Percentiles rank a stretch among this genome's conserved stretches.
These are phyloP conservation scores for Sugiyamaella marilandica DNA, from an alignment of 805 yeast species.

Conservation along the genomic window DNA sequence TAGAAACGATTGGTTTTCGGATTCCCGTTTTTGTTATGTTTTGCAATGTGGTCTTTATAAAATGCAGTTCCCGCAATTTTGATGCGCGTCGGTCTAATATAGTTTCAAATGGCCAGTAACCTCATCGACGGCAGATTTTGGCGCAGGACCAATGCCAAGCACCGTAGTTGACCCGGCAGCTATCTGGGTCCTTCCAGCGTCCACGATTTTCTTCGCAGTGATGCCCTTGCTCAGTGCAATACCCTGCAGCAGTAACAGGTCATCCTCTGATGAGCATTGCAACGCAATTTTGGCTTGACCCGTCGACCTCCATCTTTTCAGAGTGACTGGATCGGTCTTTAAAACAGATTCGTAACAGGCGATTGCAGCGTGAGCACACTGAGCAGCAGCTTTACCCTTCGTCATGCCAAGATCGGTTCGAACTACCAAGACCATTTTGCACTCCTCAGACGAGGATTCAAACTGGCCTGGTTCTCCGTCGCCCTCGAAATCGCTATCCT, in stretches of 20 bases:
- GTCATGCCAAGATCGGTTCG: slow-evolving; percentile 88
- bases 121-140: slow-evolving; percentile 67
- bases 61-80: neutral
- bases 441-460: slow-evolving; percentile 20
- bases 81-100: slow-evolving; percentile 39
- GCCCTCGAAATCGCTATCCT: slow-evolving; percentile 14
- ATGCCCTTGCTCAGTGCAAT: slow-evolving; percentile 75
- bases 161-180: slow-evolving; percentile 97
- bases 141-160: slow-evolving; percentile 96
- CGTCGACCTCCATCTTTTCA: slow-evolving; percentile 67
- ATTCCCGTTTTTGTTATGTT: neutral
- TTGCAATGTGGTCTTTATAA: neutral
- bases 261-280: slow-evolving; percentile 52
- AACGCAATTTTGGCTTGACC: slow-evolving; percentile 96
- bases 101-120: slow-evolving; percentile 76
- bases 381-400: slow-evolving; percentile 96
- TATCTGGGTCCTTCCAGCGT: slow-evolving; percentile 95
- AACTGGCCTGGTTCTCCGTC: slow-evolving; percentile 17
- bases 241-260: slow-evolving; percentile 71
- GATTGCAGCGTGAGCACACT: slow-evolving; percentile 95
- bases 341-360: slow-evolving; percentile 66
- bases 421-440: slow-evolving; percentile 74
- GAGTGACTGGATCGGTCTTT: slow-evolving; percentile 55
- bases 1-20: neutral
- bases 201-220: slow-evolving; percentile 77